Evolutionary conservation across 2,329 filamentous ascomycete species (phyloP), one percentile per base, ranked within the genome.

Genomic region (Aspergillus pseudotamarii): DNA sequence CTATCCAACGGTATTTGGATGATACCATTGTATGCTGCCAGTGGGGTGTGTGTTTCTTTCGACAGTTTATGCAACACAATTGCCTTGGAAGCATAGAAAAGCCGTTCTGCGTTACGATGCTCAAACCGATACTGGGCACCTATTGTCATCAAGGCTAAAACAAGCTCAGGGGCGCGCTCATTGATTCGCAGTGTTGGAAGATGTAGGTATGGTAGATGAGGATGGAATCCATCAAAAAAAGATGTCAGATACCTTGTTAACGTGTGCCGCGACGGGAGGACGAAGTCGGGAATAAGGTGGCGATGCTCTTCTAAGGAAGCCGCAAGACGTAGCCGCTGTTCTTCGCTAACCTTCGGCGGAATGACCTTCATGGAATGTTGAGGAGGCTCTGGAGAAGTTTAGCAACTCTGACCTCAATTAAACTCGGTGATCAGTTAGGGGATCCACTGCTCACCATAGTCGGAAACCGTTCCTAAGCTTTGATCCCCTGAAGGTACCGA

Each of bases 231-330:
- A 62, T 84, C 86, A 59, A 91, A 85, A 69, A 91, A 92, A 1
- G 89, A 89, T 63, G 90, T 88, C 36, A 92, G 76, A 65, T 91
- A 92, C 38, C 90, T 80, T 3, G 87, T 88, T 32, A 92, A 74
- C 0, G 90, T 90, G 67, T 91, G 85, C 3, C 89, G 84, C 5
- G 89, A 91, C 1, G 90, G 89, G 57, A 92, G 85, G 3, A 87
- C 83, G 67, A 92, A 92, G 53, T 72, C 73, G 3, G 72, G 72
- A n/a, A 75, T 75, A 11, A 73, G 68, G 59, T 74, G 66, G 36
- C 71, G 71, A 46, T 73, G 73, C 36, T 70, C 66, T 59, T 75
- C 73, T 10, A 75, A 61, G n/a, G 72, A 72, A 41, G 69, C 68
- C n/a, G 71, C 71, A n/a, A 75, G 65, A 11, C 70, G 71, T 56